phyloP scores from a whole-genome alignment of 371 early-diverging fungal genomes.

The Mortierella sp. region DNA sequence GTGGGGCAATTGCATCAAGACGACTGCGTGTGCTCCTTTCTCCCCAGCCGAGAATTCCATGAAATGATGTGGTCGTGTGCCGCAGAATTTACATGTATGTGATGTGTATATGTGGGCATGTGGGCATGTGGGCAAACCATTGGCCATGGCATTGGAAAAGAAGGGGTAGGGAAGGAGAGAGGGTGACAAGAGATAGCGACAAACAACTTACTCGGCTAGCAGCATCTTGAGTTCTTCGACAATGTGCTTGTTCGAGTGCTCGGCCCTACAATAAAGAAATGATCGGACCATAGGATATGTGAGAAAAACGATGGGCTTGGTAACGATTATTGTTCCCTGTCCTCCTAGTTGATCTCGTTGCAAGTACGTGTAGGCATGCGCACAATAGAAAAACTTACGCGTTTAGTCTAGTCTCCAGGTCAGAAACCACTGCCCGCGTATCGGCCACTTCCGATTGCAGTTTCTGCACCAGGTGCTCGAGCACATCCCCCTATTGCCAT shows the following conservation, averaged over 20 bases:
- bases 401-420: conserved; percentile 48
- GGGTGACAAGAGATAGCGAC: not conserved
- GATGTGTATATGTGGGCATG: not conserved
- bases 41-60: conserved; percentile 10
- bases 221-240: conserved; percentile 54
- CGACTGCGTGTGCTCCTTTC: not conserved
- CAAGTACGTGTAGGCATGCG: not conserved
- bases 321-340: not conserved
- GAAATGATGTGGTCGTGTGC: not conserved
- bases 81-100: not conserved
- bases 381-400: conserved; percentile 29
- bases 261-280: conserved; percentile 35
- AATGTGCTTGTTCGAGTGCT: conserved; percentile 53
- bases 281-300: not conserved
- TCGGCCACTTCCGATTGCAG: conserved; percentile 55
- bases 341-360: not conserved
- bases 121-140: not conserved
- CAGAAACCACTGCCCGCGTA: conserved; percentile 46
- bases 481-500: conserved; percentile 38
- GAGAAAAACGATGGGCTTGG: not conserved
- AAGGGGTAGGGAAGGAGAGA: not conserved
- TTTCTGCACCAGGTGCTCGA: conserved; percentile 44
- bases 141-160: not conserved
- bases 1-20: not conserved
- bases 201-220: conserved; percentile 50